These are phyloP conservation scores for Lecanoromycetidae sp. DNA, from an alignment of 2,329 filamentous ascomycete genomes.

Conservation along the genomic window DNA sequence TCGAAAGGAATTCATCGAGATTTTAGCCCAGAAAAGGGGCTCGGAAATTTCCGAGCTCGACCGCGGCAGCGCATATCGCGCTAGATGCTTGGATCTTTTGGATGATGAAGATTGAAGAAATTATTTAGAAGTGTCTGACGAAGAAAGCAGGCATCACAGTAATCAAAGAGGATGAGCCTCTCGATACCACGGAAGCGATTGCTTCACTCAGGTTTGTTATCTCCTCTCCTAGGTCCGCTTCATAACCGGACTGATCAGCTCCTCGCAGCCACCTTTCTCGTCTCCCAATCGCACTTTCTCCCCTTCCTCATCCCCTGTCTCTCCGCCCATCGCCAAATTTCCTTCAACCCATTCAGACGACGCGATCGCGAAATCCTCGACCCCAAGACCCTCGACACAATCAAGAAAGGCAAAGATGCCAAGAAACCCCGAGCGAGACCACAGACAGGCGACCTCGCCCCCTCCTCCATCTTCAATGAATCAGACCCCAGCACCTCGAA, in stretches of 20 bases:
- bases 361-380: not conserved
- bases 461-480: constrained; percentile 39
- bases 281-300: constrained; percentile 27
- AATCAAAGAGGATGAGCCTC: too few relatives aligned
- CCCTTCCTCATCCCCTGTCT: not conserved
- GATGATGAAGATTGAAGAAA: too few relatives aligned
- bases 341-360: constrained; percentile 21
- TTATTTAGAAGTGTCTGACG: too few relatives aligned
- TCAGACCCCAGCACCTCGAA: not conserved
- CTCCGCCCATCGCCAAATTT: not conserved
- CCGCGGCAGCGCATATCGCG: too few relatives aligned
- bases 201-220: constrained; percentile 44
- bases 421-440: constrained; percentile 12
- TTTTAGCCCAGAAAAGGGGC: too few relatives aligned
- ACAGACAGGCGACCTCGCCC: constrained; percentile 33
- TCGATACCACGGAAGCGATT: constrained; percentile 52
- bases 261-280: constrained; percentile 19
- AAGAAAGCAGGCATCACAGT: too few relatives aligned
- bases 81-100: too few relatives aligned
- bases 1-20: too few relatives aligned
- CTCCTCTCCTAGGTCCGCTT: constrained; percentile 10
- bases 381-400: constrained; percentile 9
- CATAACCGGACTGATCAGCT: constrained; percentile 20
- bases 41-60: too few relatives aligned
- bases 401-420: constrained; percentile 9